Evolutionary conservation across 352 stramenopile species (phyloP).

Genomic region (Elongisporangium undulatum): DNA sequence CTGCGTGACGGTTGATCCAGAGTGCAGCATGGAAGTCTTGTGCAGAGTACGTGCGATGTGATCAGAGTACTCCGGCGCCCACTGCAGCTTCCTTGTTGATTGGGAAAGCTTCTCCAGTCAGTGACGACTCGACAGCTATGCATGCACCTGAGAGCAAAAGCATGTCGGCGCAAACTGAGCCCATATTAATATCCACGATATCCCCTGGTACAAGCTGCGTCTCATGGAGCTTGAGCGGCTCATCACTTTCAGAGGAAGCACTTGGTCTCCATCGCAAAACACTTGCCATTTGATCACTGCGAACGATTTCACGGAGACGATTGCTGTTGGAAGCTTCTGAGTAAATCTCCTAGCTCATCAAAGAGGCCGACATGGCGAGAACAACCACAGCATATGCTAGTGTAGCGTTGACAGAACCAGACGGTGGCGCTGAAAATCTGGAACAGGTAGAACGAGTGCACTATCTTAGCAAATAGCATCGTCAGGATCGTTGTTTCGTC

Average conservation of each 20-base stretch:
- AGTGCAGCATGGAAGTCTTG: constrained; percentile 27
- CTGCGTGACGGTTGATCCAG: constrained; percentile 26
- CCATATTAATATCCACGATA: constrained; percentile 26
- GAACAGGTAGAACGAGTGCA: constrained; percentile 63
- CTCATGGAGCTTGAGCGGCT: constrained; percentile 24
- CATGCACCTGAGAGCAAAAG: constrained; percentile 34
- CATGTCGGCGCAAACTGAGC: constrained; percentile 28
- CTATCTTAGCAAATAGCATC: constrained; percentile 46
- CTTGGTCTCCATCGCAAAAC: constrained; percentile 27
- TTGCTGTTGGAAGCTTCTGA: constrained; percentile 36
- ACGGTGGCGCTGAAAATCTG: constrained; percentile 49
- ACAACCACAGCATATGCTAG: constrained; percentile 35
- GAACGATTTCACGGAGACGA: constrained; percentile 34
- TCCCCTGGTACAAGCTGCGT: constrained; percentile 42
- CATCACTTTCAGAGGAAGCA: too few relatives aligned
- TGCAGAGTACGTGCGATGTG: constrained; percentile 11
- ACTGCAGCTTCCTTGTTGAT: constrained; percentile 32
- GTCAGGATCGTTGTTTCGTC: constrained; percentile 18
- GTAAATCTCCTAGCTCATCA: constrained; percentile 47
- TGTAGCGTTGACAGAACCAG: constrained; percentile 44
- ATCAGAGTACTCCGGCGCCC: constrained; percentile 17
- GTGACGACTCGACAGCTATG: constrained; percentile 33
- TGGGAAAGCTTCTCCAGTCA: constrained; percentile 42
- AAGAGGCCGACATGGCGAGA: constrained; percentile 28
- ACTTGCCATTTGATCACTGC: constrained; percentile 23